These are phyloP conservation scores for Cylindrotheca fusiformis DNA, from an alignment of 108 stramenopile species.

Conservation along the genomic window DNA sequence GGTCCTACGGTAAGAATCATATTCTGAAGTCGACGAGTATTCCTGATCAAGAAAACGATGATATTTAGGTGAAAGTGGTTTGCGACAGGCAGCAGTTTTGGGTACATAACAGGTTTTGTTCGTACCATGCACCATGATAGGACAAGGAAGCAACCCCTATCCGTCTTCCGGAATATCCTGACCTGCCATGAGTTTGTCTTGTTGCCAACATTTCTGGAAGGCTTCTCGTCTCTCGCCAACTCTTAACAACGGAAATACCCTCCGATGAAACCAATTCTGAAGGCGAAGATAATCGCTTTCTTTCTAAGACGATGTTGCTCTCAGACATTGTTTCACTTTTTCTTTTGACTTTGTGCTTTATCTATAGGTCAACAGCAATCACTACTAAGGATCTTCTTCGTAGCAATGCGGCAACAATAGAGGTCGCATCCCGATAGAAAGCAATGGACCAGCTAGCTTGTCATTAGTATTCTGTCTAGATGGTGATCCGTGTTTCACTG, in stretches of 20 bases:
- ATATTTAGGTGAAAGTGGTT: background rate
- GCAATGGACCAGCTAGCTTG: no score
- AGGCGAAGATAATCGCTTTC: no score
- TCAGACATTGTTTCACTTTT: no score
- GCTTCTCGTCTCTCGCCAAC: conserved; percentile 1
- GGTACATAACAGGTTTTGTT: background rate
- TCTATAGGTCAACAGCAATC: no score
- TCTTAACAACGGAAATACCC: conserved; percentile 2
- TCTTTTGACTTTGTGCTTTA: no score
- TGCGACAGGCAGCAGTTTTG: background rate
- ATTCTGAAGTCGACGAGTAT: conserved; percentile 66
- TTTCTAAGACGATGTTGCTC: no score
- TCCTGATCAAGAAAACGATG: conserved; percentile 37
- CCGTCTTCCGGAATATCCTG: background rate
- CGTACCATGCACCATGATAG: conserved; percentile 12
- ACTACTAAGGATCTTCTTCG: no score
- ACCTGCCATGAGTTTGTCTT: conserved; percentile 19
- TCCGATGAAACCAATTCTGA: background rate
- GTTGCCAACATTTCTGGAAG: conserved; percentile 20
- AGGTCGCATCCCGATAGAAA: no score
- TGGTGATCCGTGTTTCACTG: no score
- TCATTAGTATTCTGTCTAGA: no score
- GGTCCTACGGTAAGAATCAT: conserved; percentile 77
- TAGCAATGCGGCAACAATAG: no score
- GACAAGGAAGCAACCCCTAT: conserved; percentile 11